phyloP scores from a whole-genome alignment of 495 filamentous ascomycete species.

The Trichoderma orchidacearum region DNA sequence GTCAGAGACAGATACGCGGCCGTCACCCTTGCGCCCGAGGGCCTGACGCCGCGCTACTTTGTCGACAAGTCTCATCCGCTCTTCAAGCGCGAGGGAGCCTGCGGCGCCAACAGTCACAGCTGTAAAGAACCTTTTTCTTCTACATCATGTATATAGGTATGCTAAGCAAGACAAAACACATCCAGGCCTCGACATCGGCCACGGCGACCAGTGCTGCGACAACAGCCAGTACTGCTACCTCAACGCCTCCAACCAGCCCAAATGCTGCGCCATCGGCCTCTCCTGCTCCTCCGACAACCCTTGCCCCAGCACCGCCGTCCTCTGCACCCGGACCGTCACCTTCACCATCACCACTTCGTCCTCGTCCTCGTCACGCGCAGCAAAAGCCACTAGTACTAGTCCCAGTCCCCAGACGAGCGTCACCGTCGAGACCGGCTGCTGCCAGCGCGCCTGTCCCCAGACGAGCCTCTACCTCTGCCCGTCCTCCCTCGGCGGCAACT shows the following conservation, averaged over 20 bases:
- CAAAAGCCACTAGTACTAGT: background rate
- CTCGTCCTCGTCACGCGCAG: background rate
- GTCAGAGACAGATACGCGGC: background rate
- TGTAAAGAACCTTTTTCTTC: conserved; percentile 5
- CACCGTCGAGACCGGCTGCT: conserved; percentile 19
- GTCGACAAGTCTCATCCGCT: background rate
- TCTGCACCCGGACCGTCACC: conserved; percentile 11
- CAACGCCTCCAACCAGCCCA: conserved; percentile 3
- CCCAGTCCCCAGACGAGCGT: too few species aligned
- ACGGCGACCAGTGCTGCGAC: conserved; percentile 7
- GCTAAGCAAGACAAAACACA: too few species aligned
- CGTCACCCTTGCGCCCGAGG: background rate
- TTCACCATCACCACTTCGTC: conserved; percentile 2
- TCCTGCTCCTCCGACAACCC: conserved; percentile 14
- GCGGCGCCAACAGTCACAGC: background rate
- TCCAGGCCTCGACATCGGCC: conserved; percentile 10
- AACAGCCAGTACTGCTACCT: conserved; percentile 18
- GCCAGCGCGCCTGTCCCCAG: conserved; percentile 17
- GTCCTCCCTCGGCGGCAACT: conserved; percentile 22
- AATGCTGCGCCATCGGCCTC: conserved; percentile 25
- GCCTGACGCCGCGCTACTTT: background rate
- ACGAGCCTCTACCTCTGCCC: conserved; percentile 28
- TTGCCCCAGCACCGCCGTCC: conserved; percentile 11
- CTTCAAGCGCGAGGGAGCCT: conserved; percentile 2
- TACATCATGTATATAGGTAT: too few species aligned